A percentile compares a stretch with the other conserved stretches of the same genome.
These are phyloP conservation scores for Ophiostoma triangulosporum DNA, from an alignment of 2,329 filamentous ascomycete genomes.

Conservation along the genomic window DNA sequence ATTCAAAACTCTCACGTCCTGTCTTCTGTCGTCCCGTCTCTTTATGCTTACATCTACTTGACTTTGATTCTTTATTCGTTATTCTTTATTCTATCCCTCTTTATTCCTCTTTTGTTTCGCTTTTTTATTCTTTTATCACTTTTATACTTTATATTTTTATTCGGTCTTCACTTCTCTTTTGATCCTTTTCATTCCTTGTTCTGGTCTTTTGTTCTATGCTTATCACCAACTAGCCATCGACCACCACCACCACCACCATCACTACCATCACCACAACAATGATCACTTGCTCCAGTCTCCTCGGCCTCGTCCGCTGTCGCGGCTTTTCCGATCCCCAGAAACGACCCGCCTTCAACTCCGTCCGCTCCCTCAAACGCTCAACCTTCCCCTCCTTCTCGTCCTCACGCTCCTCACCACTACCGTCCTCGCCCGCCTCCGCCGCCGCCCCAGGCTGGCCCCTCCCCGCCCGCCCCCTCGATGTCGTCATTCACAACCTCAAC, in stretches of 20 bases:
- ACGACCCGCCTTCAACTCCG: background rate
- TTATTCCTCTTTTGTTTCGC: background rate
- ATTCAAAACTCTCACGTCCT: no score
- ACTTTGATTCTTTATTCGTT: no score
- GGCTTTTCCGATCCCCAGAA: background rate
- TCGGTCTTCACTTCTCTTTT: background rate
- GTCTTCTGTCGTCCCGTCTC: no score
- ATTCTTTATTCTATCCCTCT: background rate
- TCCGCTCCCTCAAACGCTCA: background rate
- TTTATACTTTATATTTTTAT: background rate
- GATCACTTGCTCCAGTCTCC: background rate
- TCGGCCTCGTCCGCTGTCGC: background rate
- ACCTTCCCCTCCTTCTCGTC: background rate
- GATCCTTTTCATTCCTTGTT: background rate
- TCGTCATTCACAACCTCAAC: conserved; percentile 9
- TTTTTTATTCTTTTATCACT: background rate
- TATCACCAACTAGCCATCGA: background rate
- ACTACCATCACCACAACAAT: background rate
- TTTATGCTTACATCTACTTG: no score
- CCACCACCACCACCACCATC: background rate
- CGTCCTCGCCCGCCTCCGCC: background rate
- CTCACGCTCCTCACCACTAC: background rate
- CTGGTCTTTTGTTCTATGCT: background rate
- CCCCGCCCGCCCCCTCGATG: background rate
- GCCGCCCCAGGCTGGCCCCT: background rate